Conservation (phyloP, 192 early-diverging fungal species). For the Phlyctochytrium bullatum region DNA sequence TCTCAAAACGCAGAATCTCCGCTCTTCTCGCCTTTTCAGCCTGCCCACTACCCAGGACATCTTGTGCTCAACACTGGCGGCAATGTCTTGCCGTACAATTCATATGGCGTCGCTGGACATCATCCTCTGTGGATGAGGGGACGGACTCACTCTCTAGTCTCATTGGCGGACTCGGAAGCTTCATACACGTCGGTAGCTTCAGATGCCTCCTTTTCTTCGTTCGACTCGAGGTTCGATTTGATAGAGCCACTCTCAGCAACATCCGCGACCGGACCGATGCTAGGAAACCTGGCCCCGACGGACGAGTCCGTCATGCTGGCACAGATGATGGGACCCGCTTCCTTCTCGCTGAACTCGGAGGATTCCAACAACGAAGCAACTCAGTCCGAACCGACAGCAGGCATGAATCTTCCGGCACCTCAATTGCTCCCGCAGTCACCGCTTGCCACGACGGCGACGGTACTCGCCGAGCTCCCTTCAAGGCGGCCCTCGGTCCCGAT, state of each 20-base stretch:
- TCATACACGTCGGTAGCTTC: neutral
- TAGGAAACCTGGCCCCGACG: no score
- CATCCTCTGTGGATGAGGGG: neutral
- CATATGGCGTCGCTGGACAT: neutral
- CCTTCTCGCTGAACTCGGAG: neutral
- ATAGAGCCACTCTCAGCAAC: neutral
- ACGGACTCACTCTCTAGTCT: neutral
- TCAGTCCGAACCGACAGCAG: neutral
- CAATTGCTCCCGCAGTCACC: neutral
- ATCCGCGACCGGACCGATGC: neutral
- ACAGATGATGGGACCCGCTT: no score
- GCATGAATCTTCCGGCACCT: neutral
- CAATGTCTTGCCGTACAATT: neutral
- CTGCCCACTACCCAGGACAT: neutral
- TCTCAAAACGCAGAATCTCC: neutral
- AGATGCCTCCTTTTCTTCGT: neutral
- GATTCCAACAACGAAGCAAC: neutral
- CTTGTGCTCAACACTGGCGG: neutral
- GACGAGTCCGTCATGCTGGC: no score
- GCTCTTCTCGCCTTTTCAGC: neutral
- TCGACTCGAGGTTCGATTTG: neutral
- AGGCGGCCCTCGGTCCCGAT: neutral
- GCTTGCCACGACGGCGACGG: neutral
- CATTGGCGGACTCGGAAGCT: slow-evolving; percentile 5
- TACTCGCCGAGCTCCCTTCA: neutral